phyloP scores from a whole-genome alignment of 768 basidiomycete genomes.

The Tulasnella sp. region DNA sequence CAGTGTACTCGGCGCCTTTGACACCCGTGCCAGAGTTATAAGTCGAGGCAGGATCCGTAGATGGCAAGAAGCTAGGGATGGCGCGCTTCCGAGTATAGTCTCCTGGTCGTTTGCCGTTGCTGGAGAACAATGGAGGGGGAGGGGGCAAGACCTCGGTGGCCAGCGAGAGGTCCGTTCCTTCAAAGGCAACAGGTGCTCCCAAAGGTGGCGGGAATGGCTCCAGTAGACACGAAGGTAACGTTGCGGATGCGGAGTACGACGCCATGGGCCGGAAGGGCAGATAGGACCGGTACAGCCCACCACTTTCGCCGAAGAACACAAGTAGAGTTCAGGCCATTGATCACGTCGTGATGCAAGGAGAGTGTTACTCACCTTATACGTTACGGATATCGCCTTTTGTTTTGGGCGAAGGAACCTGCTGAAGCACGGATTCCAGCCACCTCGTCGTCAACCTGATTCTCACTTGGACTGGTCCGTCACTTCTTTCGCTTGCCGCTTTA shows the following conservation, averaged over 20 bases:
- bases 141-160: constrained; percentile 88
- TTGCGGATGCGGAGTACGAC: not conserved
- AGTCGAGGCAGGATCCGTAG: constrained; percentile 78
- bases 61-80: constrained; percentile 66
- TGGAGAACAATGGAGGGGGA: constrained; percentile 69
- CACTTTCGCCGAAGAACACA: no score
- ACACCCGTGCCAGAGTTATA: constrained; percentile 31
- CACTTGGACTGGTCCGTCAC: no score
- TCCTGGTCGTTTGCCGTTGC: constrained; percentile 52
- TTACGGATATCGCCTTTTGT: no score
- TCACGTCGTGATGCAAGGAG: no score
- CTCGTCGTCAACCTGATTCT: no score
- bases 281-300: no score
- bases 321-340: no score
- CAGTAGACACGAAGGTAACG: constrained; percentile 9
- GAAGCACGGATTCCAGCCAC: no score
- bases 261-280: not conserved
- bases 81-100: constrained; percentile 42
- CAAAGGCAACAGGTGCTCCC: constrained; percentile 15
- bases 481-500: no score
- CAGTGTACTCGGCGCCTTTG: constrained; percentile 7
- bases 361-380: no score
- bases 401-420: no score
- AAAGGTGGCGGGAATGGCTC: constrained; percentile 15
- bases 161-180: constrained; percentile 47